A percentile compares a stretch with the other conserved stretches of the same genome.
phyloP scores from a whole-genome alignment of 345 rosid species.

The Gossypium ekmanianum region DNA sequence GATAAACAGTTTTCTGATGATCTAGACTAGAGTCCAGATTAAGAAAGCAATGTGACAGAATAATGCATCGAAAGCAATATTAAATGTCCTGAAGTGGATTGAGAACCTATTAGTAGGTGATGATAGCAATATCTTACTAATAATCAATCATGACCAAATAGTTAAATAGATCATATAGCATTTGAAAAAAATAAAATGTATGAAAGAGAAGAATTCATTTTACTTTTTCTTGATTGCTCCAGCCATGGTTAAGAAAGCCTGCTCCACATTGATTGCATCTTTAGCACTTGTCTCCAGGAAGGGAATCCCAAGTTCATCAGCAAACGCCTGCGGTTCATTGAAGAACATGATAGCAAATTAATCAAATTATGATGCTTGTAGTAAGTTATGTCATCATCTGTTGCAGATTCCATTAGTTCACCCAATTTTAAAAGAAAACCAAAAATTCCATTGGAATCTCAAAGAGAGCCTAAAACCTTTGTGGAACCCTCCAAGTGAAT shows the following conservation, averaged over 20 bases:
- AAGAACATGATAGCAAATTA: conserved; percentile 13
- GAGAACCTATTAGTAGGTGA: neutral
- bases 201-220: conserved; percentile 1
- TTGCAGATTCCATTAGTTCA: neutral
- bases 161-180: neutral
- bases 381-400: neutral
- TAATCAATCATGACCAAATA: conserved; percentile 4
- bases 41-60: neutral
- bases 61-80: neutral
- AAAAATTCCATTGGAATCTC: neutral
- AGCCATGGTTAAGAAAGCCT: conserved; percentile 82
- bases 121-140: neutral
- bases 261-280: conserved; percentile 75
- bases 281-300: conserved; percentile 88
- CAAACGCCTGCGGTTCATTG: conserved; percentile 53
- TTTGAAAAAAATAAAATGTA: neutral
- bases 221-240: conserved; percentile 76
- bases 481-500: neutral
- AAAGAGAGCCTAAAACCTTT: neutral
- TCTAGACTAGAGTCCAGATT: neutral
- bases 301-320: conserved; percentile 77
- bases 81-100: neutral
- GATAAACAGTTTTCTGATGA: neutral
- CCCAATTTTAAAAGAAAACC: neutral
- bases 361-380: neutral